phyloP scores from a whole-genome alignment of 208 protist genomes.

The Balamuthia mandrillaris region DNA sequence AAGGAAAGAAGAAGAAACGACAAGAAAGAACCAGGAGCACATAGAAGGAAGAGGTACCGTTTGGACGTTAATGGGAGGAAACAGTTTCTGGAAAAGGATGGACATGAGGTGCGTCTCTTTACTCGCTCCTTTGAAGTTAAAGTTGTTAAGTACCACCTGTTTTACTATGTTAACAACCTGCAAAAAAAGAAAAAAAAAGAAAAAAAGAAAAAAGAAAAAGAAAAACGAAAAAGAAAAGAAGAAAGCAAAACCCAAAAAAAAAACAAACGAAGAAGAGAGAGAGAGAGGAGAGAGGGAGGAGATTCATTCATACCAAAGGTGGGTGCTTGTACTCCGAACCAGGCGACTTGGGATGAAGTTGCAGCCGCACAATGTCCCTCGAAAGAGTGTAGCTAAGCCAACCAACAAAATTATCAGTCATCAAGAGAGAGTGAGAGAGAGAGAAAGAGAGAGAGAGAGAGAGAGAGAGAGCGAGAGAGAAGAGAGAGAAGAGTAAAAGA shows the following conservation, averaged over 20 bases:
- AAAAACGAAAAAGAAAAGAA: neutral
- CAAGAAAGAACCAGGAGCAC: no score
- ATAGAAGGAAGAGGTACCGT: constrained; percentile 44
- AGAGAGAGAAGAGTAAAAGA: neutral
- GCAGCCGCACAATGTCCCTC: constrained; percentile 1
- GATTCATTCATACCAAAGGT: neutral
- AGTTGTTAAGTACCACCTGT: constrained; percentile 70
- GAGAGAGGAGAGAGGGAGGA: no score
- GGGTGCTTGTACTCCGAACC: neutral
- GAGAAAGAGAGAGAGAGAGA: neutral
- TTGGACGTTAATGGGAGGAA: constrained; percentile 72
- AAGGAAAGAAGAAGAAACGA: neutral
- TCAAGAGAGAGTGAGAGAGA: neutral
- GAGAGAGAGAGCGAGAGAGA: neutral
- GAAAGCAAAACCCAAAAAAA: neutral
- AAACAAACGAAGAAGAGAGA: no score
- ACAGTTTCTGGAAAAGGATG: constrained; percentile 74
- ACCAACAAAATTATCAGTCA: neutral
- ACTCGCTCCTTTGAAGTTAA: constrained; percentile 20
- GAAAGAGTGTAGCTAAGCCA: neutral
- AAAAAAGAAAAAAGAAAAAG: neutral
- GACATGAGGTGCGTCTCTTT: constrained; percentile 61
- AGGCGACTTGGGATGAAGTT: neutral
- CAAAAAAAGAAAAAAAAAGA: neutral
- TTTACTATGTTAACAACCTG: neutral